These are phyloP conservation scores for Lactarius tabidus DNA, from an alignment of 768 basidiomycete species.

Conservation along the genomic window DNA sequence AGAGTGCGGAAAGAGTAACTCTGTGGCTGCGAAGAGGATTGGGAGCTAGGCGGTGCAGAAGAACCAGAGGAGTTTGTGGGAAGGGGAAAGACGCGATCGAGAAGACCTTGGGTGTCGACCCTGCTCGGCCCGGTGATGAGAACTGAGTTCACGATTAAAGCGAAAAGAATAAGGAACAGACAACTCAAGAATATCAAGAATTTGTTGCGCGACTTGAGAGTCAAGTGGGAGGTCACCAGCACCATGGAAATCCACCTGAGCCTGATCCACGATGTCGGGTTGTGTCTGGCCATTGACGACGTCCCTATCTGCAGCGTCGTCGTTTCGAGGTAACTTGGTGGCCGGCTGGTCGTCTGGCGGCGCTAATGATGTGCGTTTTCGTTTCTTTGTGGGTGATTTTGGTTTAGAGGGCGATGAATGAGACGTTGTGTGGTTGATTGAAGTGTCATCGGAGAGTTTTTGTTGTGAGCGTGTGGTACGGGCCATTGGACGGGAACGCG, in stretches of 20 bases:
- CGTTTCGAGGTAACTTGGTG: conserved; percentile 47
- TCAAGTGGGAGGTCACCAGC: conserved; percentile 48
- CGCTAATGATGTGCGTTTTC: conserved; percentile 54
- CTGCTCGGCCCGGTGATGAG: conserved; percentile 35
- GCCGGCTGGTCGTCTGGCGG: conserved; percentile 47
- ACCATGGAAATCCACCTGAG: conserved; percentile 33
- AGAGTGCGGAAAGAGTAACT: conserved; percentile 53
- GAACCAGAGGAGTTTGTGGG: conserved; percentile 41
- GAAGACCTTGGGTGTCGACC: conserved; percentile 67
- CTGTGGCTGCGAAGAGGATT: conserved; percentile 28
- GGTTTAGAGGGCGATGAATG: conserved; percentile 28
- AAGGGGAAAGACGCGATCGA: conserved; percentile 74
- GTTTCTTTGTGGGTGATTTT: conserved; percentile 50
- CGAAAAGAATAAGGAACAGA: conserved; percentile 31
- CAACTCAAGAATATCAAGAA: conserved; percentile 59
- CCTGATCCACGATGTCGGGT: conserved; percentile 26
- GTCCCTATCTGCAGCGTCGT: conserved; percentile 31
- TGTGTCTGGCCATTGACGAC: conserved; percentile 30
- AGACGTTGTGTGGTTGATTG: conserved; percentile 32
- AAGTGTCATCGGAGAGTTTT: conserved; percentile 35
- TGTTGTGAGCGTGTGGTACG: conserved; percentile 71
- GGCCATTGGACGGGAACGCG: conserved; percentile 53
- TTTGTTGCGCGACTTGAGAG: conserved; percentile 44
- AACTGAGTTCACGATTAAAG: conserved; percentile 9
- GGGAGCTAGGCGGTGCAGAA: conserved; percentile 31